phyloP scores from a whole-genome alignment of 78 protist genomes.

The Bodo saltans region DNA sequence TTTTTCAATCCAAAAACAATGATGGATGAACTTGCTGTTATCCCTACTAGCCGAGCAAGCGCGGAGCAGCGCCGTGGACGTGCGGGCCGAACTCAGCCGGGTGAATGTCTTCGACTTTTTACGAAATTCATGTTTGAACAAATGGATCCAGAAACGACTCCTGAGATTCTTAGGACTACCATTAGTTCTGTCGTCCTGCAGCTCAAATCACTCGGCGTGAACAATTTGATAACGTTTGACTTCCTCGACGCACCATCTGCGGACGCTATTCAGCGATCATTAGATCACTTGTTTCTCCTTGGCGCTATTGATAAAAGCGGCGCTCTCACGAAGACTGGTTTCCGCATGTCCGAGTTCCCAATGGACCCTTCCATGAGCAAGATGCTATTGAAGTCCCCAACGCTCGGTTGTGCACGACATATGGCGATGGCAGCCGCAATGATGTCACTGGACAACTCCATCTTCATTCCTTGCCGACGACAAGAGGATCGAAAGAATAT shows the following conservation, averaged over 20 bases:
- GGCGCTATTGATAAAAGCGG: conserved; percentile 7
- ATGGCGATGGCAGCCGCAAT: conserved; percentile 74
- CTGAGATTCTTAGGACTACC: conserved; percentile 45
- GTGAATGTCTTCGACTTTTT: conserved; percentile 42
- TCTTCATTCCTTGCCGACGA: conserved; percentile 82
- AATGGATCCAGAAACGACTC: not conserved
- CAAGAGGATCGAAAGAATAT: conserved; percentile 75
- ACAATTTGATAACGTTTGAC: conserved; percentile 17
- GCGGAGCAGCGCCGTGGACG: conserved; percentile 60
- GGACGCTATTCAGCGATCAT: not conserved
- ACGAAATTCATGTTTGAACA: not conserved
- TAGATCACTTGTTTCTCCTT: not conserved
- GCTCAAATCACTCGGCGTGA: conserved; percentile 44
- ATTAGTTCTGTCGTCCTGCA: conserved; percentile 39
- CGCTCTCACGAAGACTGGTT: conserved; percentile 1
- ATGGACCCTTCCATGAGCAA: conserved; percentile 93
- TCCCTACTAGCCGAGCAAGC: not conserved
- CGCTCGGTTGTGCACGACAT: conserved; percentile 54
- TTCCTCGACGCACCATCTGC: conserved; percentile 38
- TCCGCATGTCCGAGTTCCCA: conserved; percentile 95
- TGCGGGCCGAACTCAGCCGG: conserved; percentile 42
- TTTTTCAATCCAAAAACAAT: not conserved
- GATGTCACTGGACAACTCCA: conserved; percentile 68
- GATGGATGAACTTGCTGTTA: not conserved
- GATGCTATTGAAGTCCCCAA: conserved; percentile 60